Evolutionary conservation across 768 basidiomycete genomes (phyloP).

Genomic region (Leucocoprinus sp.): DNA sequence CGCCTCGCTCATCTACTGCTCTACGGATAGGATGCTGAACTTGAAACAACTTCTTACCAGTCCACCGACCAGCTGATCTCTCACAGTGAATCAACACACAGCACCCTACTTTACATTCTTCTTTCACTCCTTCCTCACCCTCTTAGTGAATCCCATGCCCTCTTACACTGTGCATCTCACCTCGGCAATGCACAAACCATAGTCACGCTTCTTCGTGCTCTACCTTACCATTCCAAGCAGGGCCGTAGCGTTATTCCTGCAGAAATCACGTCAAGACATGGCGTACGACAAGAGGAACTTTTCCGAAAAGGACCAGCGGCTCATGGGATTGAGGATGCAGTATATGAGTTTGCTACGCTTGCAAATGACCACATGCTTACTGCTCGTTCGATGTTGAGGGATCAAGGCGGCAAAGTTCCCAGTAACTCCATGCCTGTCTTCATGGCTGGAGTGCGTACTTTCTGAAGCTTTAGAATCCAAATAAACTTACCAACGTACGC

Average conservation of each 20-base stretch:
- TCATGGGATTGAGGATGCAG: constrained; percentile 63
- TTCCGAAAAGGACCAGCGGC: constrained; percentile 50
- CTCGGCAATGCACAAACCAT: constrained; percentile 70
- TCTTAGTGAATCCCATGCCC: constrained; percentile 33
- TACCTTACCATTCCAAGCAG: constrained; percentile 69
- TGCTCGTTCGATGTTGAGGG: constrained; percentile 60
- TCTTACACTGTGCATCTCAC: constrained; percentile 77
- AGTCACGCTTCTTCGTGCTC: constrained; percentile 60
- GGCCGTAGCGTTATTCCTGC: constrained; percentile 72
- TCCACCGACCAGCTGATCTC: constrained; percentile 60
- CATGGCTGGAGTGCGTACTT: constrained; percentile 53
- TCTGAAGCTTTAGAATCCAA: constrained; percentile 17
- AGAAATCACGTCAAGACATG: constrained; percentile 72
- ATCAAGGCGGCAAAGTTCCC: constrained; percentile 44
- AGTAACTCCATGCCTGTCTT: constrained; percentile 61
- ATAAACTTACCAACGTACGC: constrained; percentile 10
- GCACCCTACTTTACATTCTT: constrained; percentile 68
- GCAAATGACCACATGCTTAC: constrained; percentile 77
- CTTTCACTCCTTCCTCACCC: constrained; percentile 56
- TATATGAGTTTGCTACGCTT: constrained; percentile 74
- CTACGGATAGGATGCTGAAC: constrained; percentile 48
- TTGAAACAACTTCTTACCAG: constrained; percentile 54
- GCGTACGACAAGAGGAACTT: constrained; percentile 74
- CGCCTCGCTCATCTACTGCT: too few relatives aligned
- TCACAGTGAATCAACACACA: constrained; percentile 76